A percentile compares a stretch with the other conserved stretches of the same genome.
phyloP scores from a whole-genome alignment of 2,329 filamentous ascomycete species.

The Hirsutella minnesotensis region DNA sequence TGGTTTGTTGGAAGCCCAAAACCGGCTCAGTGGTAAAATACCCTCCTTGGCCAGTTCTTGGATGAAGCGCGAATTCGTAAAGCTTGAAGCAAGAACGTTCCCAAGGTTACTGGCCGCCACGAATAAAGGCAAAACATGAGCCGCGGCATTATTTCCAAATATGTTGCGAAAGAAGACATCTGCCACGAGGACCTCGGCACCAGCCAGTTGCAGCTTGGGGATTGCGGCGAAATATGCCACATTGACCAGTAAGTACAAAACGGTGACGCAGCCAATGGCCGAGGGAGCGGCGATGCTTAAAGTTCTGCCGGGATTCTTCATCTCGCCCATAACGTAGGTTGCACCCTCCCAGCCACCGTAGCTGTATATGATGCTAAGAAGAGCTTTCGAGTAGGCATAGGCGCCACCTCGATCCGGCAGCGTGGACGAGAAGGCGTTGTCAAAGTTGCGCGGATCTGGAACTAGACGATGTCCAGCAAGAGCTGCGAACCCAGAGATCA shows the following conservation, averaged over 20 bases:
- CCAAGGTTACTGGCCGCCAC: conserved; percentile 50
- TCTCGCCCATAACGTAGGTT: conserved; percentile 48
- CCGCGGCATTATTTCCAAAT: conserved; percentile 43
- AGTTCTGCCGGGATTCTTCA: conserved; percentile 42
- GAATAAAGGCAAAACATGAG: conserved; percentile 37
- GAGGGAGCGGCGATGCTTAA: conserved; percentile 44
- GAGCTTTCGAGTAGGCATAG: conserved; percentile 43
- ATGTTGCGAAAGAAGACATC: conserved; percentile 50
- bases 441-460: conserved; percentile 42
- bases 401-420: conserved; percentile 28
- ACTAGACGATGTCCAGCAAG: conserved; percentile 37
- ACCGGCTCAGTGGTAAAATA: conserved; percentile 49
- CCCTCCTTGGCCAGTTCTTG: conserved; percentile 61
- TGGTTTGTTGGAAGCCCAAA: conserved; percentile 60
- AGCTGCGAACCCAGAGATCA: conserved; percentile 47
- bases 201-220: conserved; percentile 43
- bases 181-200: conserved; percentile 47
- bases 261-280: conserved; percentile 44
- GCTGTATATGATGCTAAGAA: conserved; percentile 47
- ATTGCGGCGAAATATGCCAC: conserved; percentile 55
- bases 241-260: conserved; percentile 52
- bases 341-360: conserved; percentile 55
- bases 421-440: conserved; percentile 38
- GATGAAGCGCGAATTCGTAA: conserved; percentile 45
- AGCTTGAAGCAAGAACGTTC: conserved; percentile 49